Conservation (phyloP, 176 grass and related monocot species). For the Stipa capillata region DNA sequence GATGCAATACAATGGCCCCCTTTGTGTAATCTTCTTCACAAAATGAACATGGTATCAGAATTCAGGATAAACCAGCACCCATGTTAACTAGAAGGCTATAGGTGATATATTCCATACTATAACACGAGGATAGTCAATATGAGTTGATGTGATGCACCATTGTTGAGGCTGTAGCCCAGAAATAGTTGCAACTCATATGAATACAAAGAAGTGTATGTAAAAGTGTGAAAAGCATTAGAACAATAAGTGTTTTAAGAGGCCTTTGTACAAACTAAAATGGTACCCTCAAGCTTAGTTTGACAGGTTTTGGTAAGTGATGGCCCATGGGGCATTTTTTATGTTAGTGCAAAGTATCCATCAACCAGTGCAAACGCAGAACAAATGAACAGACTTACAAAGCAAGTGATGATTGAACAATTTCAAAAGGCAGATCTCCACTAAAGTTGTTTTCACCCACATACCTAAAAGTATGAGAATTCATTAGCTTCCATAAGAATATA, state of each 20-base stretch:
- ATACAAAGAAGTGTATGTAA: not conserved
- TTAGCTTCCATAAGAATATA: not conserved
- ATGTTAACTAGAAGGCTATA: not conserved
- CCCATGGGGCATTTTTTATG: not conserved
- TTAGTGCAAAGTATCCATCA: not conserved
- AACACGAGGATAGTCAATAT: not conserved
- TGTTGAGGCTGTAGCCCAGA: not conserved
- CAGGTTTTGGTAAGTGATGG: not conserved
- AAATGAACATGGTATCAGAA: not conserved
- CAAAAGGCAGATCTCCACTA: slow-evolving; percentile 24
- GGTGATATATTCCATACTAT: not conserved
- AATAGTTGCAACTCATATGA: not conserved
- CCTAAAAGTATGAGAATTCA: slow-evolving; percentile 19
- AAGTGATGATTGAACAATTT: not conserved
- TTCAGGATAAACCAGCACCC: not conserved
- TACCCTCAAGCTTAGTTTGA: not conserved
- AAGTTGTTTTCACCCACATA: slow-evolving; percentile 45
- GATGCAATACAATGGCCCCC: not conserved
- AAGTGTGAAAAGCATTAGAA: not conserved
- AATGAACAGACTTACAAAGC: slow-evolving; percentile 35
- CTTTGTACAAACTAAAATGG: not conserved
- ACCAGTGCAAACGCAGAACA: no score
- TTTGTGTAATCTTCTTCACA: not conserved
- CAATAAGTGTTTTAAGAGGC: not conserved
- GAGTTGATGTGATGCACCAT: not conserved